Conservation (phyloP, 2,329 filamentous ascomycete genomes). For the Cyclaneusma minus region DNA sequence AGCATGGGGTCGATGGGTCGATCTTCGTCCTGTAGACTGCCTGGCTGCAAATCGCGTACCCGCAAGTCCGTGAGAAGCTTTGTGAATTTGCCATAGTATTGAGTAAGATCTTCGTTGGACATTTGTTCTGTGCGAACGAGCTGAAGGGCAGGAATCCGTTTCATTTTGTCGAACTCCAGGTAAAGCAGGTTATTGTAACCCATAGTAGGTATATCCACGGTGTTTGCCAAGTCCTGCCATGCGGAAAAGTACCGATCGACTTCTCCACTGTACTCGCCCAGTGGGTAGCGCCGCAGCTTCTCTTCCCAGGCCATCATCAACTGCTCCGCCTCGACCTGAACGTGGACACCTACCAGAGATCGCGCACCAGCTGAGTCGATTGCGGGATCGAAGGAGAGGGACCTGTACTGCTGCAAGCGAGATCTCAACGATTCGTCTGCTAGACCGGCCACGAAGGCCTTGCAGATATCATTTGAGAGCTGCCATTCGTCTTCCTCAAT, state of each 20-base stretch:
- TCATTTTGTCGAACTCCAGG: conserved; percentile 29
- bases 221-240: conserved; percentile 19
- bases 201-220: conserved; percentile 32
- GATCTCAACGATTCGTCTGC: conserved; percentile 27
- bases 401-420: conserved; percentile 30
- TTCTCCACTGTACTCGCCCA: conserved; percentile 29
- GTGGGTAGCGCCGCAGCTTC: conserved; percentile 22
- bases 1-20: conserved; percentile 10
- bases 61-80: conserved; percentile 23
- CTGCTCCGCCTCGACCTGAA: conserved; percentile 40
- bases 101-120: conserved; percentile 31
- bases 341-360: conserved; percentile 36
- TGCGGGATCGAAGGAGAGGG: conserved; percentile 24
- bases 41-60: conserved; percentile 6
- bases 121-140: conserved; percentile 36
- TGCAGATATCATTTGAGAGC: conserved; percentile 34
- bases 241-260: conserved; percentile 14
- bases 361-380: conserved; percentile 20
- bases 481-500: conserved; percentile 27
- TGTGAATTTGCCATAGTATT: conserved; percentile 32
- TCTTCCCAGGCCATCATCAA: conserved; percentile 31
- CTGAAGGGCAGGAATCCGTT: conserved; percentile 34
- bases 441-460: conserved; percentile 39
- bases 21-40: too few species aligned
- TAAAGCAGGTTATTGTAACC: conserved; percentile 37